phyloP scores from a whole-genome alignment of 305 asterid genomes.

The Fraxinus sp. region DNA sequence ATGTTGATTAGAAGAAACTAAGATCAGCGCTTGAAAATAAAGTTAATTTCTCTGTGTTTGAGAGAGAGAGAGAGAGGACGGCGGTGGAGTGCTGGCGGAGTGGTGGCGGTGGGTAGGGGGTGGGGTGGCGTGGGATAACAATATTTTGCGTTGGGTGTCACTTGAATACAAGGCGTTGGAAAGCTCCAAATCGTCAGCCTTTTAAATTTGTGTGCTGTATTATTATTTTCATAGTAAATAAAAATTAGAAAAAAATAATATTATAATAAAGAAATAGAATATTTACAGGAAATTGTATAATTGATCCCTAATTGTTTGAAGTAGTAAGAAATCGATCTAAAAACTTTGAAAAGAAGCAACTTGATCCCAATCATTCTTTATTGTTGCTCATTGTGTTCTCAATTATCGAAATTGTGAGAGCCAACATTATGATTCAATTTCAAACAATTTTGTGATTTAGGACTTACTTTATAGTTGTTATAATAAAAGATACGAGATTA shows the following conservation, averaged over 20 bases:
- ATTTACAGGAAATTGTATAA: background rate
- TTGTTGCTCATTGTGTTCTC: background rate
- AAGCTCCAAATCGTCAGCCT: slow-evolving; percentile 33
- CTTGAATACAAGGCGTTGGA: slow-evolving; percentile 35
- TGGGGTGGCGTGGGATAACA: background rate
- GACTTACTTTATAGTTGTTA: background rate
- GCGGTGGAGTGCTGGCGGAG: background rate
- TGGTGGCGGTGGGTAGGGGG: background rate
- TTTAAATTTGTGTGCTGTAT: slow-evolving; percentile 8
- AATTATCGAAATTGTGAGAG: background rate
- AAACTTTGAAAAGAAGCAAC: background rate
- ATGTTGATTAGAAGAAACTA: background rate
- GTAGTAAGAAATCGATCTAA: background rate
- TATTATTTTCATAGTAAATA: background rate
- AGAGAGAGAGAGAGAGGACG: background rate
- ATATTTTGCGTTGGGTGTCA: slow-evolving; percentile 24
- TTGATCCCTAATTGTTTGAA: background rate
- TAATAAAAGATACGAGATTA: background rate
- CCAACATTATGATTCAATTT: background rate
- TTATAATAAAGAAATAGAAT: background rate
- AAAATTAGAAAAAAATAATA: too few relatives aligned
- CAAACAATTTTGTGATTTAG: background rate
- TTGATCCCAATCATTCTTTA: background rate
- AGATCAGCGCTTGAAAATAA: background rate
- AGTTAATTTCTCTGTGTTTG: background rate